Evolutionary conservation across 2,329 filamentous ascomycete genomes (phyloP).

Genomic region (Nemania sp.): DNA sequence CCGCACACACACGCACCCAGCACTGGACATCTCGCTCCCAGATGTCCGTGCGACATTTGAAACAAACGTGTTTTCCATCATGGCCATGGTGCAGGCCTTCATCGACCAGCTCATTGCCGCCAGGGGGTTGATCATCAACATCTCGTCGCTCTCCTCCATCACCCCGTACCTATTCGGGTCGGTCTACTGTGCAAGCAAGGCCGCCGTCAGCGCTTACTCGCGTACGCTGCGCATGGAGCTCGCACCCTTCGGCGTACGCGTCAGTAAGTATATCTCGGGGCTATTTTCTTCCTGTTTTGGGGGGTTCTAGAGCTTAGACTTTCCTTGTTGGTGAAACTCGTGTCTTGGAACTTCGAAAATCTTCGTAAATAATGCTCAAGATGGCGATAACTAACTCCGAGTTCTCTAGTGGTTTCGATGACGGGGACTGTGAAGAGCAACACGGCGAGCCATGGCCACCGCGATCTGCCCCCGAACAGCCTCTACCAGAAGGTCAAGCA

Average conservation of each 20-base stretch:
- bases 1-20: constrained; percentile 63
- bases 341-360: too few relatives aligned
- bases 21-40: constrained; percentile 63
- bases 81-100: constrained; percentile 67
- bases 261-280: too few relatives aligned
- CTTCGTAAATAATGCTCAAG: too few relatives aligned
- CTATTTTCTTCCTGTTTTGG: too few relatives aligned
- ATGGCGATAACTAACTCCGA: too few relatives aligned
- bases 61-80: constrained; percentile 68
- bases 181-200: constrained; percentile 68
- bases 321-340: too few relatives aligned
- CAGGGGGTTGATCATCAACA: constrained; percentile 66
- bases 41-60: constrained; percentile 67
- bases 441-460: constrained; percentile 58
- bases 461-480: constrained; percentile 58
- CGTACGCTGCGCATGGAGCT: constrained; percentile 66
- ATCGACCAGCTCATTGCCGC: constrained; percentile 62
- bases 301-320: too few relatives aligned
- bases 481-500: constrained; percentile 61
- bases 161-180: constrained; percentile 66
- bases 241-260: constrained; percentile 65
- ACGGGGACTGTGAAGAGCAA: constrained; percentile 66
- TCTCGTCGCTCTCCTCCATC: constrained; percentile 64
- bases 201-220: constrained; percentile 65
- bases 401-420: constrained; percentile 67